Base-by-base conservation (phyloP, 176 grass and related monocot species). In the Oryza glaberrima region DNA sequence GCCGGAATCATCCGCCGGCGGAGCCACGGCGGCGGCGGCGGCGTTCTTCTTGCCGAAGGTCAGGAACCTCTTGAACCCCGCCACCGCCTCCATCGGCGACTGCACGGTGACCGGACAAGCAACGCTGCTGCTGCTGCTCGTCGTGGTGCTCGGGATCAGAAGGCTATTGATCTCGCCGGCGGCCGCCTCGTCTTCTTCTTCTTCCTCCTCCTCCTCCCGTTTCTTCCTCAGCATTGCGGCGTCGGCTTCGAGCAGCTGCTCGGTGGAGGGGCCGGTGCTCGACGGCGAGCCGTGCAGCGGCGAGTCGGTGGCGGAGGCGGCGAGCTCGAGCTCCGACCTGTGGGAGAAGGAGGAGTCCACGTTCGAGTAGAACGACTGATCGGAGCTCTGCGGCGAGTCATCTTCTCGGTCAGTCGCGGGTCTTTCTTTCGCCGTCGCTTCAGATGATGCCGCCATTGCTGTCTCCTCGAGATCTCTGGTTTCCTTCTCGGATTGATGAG, bases 281-380 rank as follows among this genome's bases (percentile, higher is more conserved):
- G 84, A 69, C 52, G 77, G 45, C 22, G 85, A 68, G 51, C 74
- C 64, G 5, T 13, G 68, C 14, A 48, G 61, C 3, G 92, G 90
- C 13, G 77, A 84, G 38, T 81, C 4, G 69, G 77, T 63, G 72
- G 87, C 75, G 4, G 80, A 86, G 19, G 72, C n/a, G 22, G 81
- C 86, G 1, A 91, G 40, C 36, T 88, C 86, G 1, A 91, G 40
- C 36, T 88, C 88, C 20, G 94, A 94, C 87, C 73, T 58, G 1
- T 76, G 65, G 14, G 94, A 94, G 82, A 97, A 92, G 7, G 90
- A 87, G 67, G 90, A 87, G 67, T 70, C 88, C 0, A 97, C 78
- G 12, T 97, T 92, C 20, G 88, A 94, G 70, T 92, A 92, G 43
- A 93, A 88, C 16, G 88, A 94, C 67, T 77, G 54, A 15, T 58